Evolutionary conservation across 2,329 filamentous ascomycete species (phyloP).

Genomic region (Xylaria multiplex): DNA sequence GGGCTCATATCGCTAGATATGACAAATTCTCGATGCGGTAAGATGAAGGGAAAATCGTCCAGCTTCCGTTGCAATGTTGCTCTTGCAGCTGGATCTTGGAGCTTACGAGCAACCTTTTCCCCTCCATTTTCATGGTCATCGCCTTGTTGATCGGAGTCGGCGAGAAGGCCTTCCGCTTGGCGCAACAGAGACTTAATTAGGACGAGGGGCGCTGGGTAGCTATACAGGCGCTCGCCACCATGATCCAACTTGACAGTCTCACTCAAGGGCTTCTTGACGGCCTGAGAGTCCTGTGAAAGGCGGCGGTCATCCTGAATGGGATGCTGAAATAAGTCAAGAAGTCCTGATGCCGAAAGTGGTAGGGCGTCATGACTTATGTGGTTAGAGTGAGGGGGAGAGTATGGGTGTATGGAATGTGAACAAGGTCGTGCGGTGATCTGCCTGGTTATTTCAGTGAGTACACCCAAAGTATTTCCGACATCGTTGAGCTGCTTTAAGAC

Average conservation of each 20-base stretch:
- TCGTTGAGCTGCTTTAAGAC: constrained; percentile 37
- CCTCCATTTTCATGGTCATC: background rate
- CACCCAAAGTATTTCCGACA: constrained; percentile 31
- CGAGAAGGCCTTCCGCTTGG: constrained; percentile 20
- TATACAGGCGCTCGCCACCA: constrained; percentile 37
- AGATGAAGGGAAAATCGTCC: constrained; percentile 30
- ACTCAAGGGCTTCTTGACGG: background rate
- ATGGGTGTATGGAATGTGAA: constrained; percentile 13
- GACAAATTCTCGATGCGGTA: constrained; percentile 23
- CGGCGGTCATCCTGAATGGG: constrained; percentile 3
- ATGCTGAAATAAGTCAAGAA: constrained; percentile 16
- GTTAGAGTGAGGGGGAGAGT: constrained; percentile 5
- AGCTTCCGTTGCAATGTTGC: constrained; percentile 31
- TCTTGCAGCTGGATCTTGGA: constrained; percentile 21
- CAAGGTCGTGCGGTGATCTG: constrained; percentile 32
- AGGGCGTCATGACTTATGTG: constrained; percentile 12
- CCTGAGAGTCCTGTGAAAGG: background rate
- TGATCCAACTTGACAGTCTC: constrained; percentile 33
- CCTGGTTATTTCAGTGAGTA: constrained; percentile 32
- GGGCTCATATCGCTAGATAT: constrained; percentile 26
- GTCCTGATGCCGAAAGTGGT: constrained; percentile 15
- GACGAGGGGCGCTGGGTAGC: constrained; percentile 37
- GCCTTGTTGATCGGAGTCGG: background rate
- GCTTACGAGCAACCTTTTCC: background rate
- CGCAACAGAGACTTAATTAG: constrained; percentile 34